phyloP scores from a whole-genome alignment of 2,329 filamentous ascomycete genomes.

The Arthroderma sp. region DNA sequence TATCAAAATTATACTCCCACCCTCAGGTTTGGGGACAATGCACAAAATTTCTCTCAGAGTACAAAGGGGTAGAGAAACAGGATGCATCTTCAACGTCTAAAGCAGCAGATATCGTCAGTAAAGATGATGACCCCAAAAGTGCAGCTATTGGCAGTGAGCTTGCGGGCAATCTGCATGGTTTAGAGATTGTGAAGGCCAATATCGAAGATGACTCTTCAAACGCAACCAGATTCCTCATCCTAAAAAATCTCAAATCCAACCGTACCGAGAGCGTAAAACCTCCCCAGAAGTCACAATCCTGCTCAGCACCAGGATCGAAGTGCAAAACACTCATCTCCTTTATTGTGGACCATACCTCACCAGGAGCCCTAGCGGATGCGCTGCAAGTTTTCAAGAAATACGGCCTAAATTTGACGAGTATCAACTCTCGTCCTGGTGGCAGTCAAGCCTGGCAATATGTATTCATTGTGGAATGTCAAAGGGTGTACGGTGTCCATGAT shows the following conservation, averaged over 20 bases:
- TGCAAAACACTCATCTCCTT: constrained; percentile 70
- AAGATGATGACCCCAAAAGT: constrained; percentile 44
- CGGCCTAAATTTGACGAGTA: constrained; percentile 74
- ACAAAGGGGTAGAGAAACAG: constrained; percentile 64
- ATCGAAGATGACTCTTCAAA: constrained; percentile 39
- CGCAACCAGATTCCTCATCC: constrained; percentile 37
- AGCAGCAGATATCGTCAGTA: constrained; percentile 62
- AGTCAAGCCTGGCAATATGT: constrained; percentile 74
- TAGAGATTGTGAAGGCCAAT: constrained; percentile 51
- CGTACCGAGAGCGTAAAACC: constrained; percentile 12
- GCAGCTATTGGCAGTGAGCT: constrained; percentile 69
- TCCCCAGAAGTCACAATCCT: background rate
- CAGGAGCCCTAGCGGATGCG: constrained; percentile 72
- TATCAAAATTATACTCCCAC: constrained; percentile 70
- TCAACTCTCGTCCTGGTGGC: constrained; percentile 73
- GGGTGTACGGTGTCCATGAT: constrained; percentile 27
- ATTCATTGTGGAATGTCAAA: constrained; percentile 85
- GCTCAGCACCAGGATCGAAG: background rate
- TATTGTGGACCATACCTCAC: constrained; percentile 61
- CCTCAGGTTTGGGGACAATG: constrained; percentile 95
- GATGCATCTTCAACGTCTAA: constrained; percentile 78
- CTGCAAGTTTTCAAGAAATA: constrained; percentile 64
- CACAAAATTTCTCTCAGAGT: constrained; percentile 55
- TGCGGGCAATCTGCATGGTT: constrained; percentile 54
- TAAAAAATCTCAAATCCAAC: constrained; percentile 27